Base-by-base conservation (phyloP, 208 protist species). In the Vickermania ingenoplastis region DNA sequence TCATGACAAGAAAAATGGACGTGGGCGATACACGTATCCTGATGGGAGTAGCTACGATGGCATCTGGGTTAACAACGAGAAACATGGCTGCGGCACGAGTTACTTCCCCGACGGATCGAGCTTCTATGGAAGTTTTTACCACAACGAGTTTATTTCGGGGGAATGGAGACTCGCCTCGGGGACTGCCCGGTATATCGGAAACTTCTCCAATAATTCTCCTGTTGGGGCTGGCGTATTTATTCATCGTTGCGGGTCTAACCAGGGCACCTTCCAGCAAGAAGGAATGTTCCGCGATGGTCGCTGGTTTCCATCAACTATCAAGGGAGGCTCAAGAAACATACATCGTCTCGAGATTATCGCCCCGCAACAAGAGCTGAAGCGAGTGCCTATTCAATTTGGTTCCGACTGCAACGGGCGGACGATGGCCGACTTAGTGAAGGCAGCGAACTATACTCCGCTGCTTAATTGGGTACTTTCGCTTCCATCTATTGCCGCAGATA, bases 41-140 rank as follows among this genome's bases (percentile, higher is more conserved):
- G 81, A 90, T 59, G 88, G 85, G 31, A 91, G 85, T 71, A 86
- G 68, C 69, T 95, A 95, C 75, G 76, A 90, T 51, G 88, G 88
- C 24, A 41, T 61, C 22, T 95, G 84, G 83, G 69, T 72, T 23
- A 65, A 79, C 61, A 82, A 89, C 45, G 71, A 85, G 51, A 86
- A 89, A 59, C 80, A 92, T 53, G 85, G 88, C 28, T 70, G 67
- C 53, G 88, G 88, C 36, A 73, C 70, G 3, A 89, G 91, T 63
- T 61, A 71, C 52, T 84, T 90, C 50, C 73, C 85, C 3, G 83
- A 92, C 63, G 83, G 82, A 26, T 84, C 79, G 2, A 69, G 63
- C 45, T 89, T 89, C 56, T 59, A 65, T 36, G 88, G 88, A 31
- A 88, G 67, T 65, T 95, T 95, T 60, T 57, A 81, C 17, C 65